Base-by-base conservation (phyloP, 2,329 filamentous ascomycete genomes). In the Microdochium bolleyi region DNA sequence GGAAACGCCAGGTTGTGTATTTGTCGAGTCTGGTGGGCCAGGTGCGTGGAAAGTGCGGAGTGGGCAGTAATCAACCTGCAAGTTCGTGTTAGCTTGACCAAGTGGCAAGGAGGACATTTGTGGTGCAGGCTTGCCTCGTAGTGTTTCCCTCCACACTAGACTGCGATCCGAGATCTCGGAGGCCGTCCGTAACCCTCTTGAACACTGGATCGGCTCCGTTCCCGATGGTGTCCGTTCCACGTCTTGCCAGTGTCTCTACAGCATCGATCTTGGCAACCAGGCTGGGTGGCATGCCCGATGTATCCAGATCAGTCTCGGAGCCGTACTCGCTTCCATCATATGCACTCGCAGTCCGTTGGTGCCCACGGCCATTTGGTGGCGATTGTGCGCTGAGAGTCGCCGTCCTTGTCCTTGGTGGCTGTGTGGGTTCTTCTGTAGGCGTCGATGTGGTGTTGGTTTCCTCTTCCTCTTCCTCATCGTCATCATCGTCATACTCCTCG, bases 241-340 rank as follows among this genome's bases (percentile, higher is more conserved):
- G 72, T 64, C 85, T 73, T 60, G 83, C 87, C 52, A 90, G 69
- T 52, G 83, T 83, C 66, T 90, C 87, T 48, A 91, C 79, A 24
- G 83, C 84, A 58, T 87, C 85, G 62, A 91, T 88, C 66, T 82
- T 83, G 41, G 83, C 78, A 51, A 89, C 79, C 49, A 91, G 69
- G 24, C 79, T 83, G 0, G 81, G 76, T 8, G 84, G 80, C 64
- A 90, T 84, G 21, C 83, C 84, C n/a, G 83, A 74, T 11, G 79
- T 76, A 32, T 89, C 85, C 19, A 89, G 70, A 62, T 89, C 86
- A 2, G 83, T 85, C 58, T 88, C 84, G 1, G 82, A 87, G 5
- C 86, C 85, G 63, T 88, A 89, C 64, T 89, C 85, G 58, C 84
- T 88, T 8, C 86, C 85, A 62, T 89, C 85, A 62, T 89, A 89